phyloP scores from a whole-genome alignment of 1,139 yeast species.

The Geotrichum siamense region DNA sequence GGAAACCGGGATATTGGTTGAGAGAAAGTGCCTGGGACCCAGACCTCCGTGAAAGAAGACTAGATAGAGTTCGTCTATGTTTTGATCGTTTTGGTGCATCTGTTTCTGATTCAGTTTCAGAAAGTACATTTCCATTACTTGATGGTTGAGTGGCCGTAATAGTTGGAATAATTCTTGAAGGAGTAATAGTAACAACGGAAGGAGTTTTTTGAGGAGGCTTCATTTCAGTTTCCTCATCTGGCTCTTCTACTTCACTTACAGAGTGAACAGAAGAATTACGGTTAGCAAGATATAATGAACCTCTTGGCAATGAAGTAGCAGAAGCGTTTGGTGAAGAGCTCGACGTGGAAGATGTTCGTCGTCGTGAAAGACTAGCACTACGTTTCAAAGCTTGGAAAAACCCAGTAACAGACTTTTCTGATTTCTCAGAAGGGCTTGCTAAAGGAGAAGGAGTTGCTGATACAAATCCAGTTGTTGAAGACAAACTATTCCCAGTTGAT shows the following conservation, averaged over 20 bases:
- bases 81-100: slow-evolving; percentile 5
- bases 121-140: slow-evolving; percentile 2
- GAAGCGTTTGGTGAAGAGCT: slow-evolving; percentile 9
- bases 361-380: slow-evolving; percentile 13
- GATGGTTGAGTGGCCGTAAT: slow-evolving; percentile 1
- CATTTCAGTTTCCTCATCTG: background rate
- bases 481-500: background rate
- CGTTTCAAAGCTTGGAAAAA: slow-evolving; percentile 16
- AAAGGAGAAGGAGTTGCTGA: slow-evolving; percentile 9
- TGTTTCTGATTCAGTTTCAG: slow-evolving; percentile 12
- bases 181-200: slow-evolving; percentile 15
- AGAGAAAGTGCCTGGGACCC: slow-evolving; percentile 14
- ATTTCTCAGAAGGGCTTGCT: slow-evolving; percentile 6
- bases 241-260: slow-evolving; percentile 7
- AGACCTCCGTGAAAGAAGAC: slow-evolving; percentile 12
- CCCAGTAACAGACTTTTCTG: slow-evolving; percentile 12
- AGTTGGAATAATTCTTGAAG: slow-evolving; percentile 3
- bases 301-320: slow-evolving; percentile 3
- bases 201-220: slow-evolving; percentile 15
- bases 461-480: background rate
- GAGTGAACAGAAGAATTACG: slow-evolving; percentile 3
- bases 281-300: slow-evolving; percentile 2
- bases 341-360: slow-evolving; percentile 12
- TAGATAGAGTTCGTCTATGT: slow-evolving; percentile 12
- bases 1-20: slow-evolving; percentile 9